Conservation (phyloP, 495 filamentous ascomycete species). For the Penicillium chermesinum region DNA sequence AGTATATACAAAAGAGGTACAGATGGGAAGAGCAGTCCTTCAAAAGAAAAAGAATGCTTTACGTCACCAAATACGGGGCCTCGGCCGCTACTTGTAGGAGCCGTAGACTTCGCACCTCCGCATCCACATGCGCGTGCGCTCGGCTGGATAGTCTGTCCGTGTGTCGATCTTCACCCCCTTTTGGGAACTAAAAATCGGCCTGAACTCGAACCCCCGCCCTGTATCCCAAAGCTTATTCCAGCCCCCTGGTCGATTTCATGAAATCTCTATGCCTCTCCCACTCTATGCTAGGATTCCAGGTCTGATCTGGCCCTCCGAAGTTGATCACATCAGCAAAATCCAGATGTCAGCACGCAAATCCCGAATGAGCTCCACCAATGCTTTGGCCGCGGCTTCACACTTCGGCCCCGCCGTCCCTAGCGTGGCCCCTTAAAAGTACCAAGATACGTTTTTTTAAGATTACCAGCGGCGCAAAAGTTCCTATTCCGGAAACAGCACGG, state of each 20-base stretch:
- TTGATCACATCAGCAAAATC: too few relatives aligned
- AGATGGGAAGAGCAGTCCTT: too few relatives aligned
- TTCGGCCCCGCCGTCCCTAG: constrained; percentile 5
- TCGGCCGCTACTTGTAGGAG: constrained; percentile 2
- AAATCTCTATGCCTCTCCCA: too few relatives aligned
- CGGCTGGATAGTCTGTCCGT: constrained; percentile 7
- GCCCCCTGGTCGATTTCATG: too few relatives aligned
- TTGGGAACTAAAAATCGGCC: too few relatives aligned
- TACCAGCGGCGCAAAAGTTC: not conserved
- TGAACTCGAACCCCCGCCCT: too few relatives aligned
- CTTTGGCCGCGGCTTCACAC: constrained; percentile 18
- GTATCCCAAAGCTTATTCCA: too few relatives aligned
- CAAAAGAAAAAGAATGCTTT: constrained; percentile 1
- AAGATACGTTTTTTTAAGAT: not conserved
- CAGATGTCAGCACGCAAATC: too few relatives aligned
- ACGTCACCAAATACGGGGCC: not conserved
- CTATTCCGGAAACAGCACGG: not conserved
- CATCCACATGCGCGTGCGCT: constrained; percentile 22
- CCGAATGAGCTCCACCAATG: not conserved
- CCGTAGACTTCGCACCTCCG: constrained; percentile 10
- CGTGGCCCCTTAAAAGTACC: not conserved
- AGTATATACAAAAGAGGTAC: not conserved
- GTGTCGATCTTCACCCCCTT: constrained; percentile 12
- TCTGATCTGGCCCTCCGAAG: too few relatives aligned
- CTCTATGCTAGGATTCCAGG: too few relatives aligned